Evolutionary conservation across 352 stramenopile species (phyloP), one percentile per base, ranked within the genome.

Genomic region (Pythium phragmiticola): DNA sequence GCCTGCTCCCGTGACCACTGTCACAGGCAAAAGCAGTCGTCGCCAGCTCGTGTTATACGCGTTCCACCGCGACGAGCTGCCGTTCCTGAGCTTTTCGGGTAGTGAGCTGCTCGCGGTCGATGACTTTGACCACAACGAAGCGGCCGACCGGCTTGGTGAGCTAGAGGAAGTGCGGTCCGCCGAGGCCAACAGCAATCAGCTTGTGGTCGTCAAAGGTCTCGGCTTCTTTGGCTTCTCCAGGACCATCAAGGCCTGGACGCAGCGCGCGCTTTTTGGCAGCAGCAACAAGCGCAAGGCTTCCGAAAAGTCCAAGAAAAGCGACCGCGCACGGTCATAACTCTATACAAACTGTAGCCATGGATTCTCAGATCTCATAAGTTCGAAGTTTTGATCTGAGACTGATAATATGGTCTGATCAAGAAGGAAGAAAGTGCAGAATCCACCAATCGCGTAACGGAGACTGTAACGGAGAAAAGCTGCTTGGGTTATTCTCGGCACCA

Each of bases 31-130:
- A n/a, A 60, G 19, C 53, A 62, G 49, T 6, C 61, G 53, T 7
- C 63, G 50, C 1, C 57, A 67, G 46, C 37, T 68, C 23, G 65
- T 72, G 16, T 37, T 91, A 28, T 90, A 83, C 65, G 78, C 72
- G 33, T 85, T 89, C 51, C 78, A 90, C 48, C 82, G 82, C 21
- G 74, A 86, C 47, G 79, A 89, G 51, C 58, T 92, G 60, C 76
- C 79, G 23, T 92, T 87, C 60, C 64, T 88, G 19, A 74, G 50
- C 23, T 75, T 76, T 9, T 82, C 65, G 7, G 66, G 66, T 8
- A 73, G 60, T 30, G 66, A 74, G 36, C 71, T 76, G 9, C 59
- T 82, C 6, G 57, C 71, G 4, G 56, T 85, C 17, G 57, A 73
- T 37, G 73, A 65, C 4, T 68, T 68, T 45, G 59, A 72, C 54